phyloP scores from a whole-genome alignment of 768 basidiomycete genomes.

The Lepiota brunneoincarnata region DNA sequence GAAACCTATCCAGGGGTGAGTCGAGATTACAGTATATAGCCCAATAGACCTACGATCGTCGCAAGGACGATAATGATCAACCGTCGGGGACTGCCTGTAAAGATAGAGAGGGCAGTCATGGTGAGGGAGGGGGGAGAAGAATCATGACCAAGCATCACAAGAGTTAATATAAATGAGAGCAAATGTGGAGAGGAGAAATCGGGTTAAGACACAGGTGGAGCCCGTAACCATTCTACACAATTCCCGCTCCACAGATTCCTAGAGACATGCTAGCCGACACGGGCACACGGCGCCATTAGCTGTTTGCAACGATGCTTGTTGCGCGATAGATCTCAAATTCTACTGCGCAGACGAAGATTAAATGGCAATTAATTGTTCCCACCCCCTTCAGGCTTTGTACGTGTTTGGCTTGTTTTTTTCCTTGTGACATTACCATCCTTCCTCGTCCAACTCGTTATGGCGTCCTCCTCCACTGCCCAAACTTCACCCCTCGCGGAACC shows the following conservation, averaged over 20 bases:
- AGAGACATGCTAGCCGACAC: too few species aligned
- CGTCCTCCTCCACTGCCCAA: constrained; percentile 40
- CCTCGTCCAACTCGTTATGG: constrained; percentile 31
- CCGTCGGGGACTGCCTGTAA: constrained; percentile 45
- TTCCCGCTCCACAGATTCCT: neutral
- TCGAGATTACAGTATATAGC: neutral
- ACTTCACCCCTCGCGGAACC: constrained; percentile 33
- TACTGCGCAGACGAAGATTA: too few species aligned
- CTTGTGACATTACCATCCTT: constrained; percentile 23
- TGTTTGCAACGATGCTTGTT: too few species aligned
- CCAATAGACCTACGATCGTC: constrained; percentile 38
- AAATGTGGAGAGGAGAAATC: constrained; percentile 12
- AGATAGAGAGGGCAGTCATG: constrained; percentile 19
- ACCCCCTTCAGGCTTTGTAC: constrained; percentile 20
- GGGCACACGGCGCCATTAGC: too few species aligned
- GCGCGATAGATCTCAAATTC: too few species aligned
- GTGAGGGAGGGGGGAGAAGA: constrained; percentile 8
- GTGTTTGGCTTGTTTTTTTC: constrained; percentile 39
- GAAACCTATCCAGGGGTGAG: constrained; percentile 36
- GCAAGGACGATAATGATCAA: constrained; percentile 48
- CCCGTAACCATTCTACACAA: constrained; percentile 8
- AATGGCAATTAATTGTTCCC: too few species aligned
- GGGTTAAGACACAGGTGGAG: constrained; percentile 13
- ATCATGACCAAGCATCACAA: constrained; percentile 5
- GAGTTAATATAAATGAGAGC: neutral